Base-by-base conservation (phyloP, 306 rosid genomes). In the Hippophae rhamnoides region DNA sequence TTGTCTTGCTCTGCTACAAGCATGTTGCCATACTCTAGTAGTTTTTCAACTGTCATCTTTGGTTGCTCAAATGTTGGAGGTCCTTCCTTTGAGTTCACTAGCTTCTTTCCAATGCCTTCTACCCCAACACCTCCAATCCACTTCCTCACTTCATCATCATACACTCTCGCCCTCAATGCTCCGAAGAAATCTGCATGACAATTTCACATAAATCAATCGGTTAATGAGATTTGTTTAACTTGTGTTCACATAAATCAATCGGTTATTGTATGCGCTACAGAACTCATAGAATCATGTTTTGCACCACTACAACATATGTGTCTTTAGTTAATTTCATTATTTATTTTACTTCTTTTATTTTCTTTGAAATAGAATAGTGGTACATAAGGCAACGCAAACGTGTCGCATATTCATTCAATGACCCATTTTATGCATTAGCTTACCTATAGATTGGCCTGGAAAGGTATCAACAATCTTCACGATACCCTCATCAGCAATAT, bases 371-470 rank as follows among this genome's bases (percentile, higher is more conserved):
- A 18, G 18, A 18, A 18, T 18, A 18, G 18, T 18, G 18, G 18
- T 18, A 18, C 18, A 18, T 18, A 18, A 18, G 18, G 18, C 18
- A 0, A 18, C 18, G 18, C 18, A 18, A 18, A 18, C 18, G 0
- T 18, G 18, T 18, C 18, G 2, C 14, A 12, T 5, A 12, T 49
- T 6, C 23, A 8, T 43, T 43, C 41, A 25, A 25, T 53, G 57
- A 53, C 6, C 10, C 13, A 63, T 31, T n/a, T 60, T 48, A 12
- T 44, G 38, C 23, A 13, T 27, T 60, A 12, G 60, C 66, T 76
- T 73, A 80, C 82, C 82, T 14, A 80, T 80, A 12, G 85, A 80
- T 65, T 80, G 85, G 13, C 85, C 85, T 0, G 85, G 85, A 75
- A 81, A 77, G 18, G 80, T 68, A 62, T 71, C 82, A 7, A 81